Evolutionary conservation across 1,284 basidiomycete species (phyloP).

Genomic region (Exobasidium rhododendri): DNA sequence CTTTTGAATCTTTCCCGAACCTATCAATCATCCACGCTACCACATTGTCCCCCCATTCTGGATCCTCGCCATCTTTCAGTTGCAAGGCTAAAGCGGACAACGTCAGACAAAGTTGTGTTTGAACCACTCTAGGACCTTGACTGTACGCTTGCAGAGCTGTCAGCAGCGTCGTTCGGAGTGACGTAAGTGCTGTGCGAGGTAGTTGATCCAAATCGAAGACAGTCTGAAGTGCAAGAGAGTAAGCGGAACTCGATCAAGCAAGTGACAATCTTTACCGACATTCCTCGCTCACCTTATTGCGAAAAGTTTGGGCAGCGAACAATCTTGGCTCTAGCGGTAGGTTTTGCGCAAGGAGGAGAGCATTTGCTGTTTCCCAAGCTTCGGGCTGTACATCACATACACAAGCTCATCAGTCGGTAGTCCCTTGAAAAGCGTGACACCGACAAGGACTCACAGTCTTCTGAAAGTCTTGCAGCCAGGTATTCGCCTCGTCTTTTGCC

Average conservation of each 20-base stretch:
- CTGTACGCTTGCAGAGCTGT: conserved; percentile 65
- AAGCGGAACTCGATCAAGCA: too few species aligned
- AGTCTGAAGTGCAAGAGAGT: too few species aligned
- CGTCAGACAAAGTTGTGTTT: conserved; percentile 84
- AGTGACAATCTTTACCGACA: too few species aligned
- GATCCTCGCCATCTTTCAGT: conserved; percentile 72
- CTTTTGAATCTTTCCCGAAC: conserved; percentile 78
- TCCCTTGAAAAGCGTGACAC: neutral
- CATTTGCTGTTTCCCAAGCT: conserved; percentile 92
- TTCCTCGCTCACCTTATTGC: conserved; percentile 73
- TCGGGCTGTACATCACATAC: conserved; percentile 66
- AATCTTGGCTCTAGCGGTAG: conserved; percentile 77
- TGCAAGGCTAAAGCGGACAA: conserved; percentile 88
- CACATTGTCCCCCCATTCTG: conserved; percentile 59
- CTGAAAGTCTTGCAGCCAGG: conserved; percentile 56
- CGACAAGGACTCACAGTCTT: conserved; percentile 28
- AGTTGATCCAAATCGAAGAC: conserved; percentile 93
- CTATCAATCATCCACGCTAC: conserved; percentile 78
- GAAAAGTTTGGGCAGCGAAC: conserved; percentile 94
- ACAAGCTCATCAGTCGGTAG: conserved; percentile 68
- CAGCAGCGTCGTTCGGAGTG: conserved; percentile 81
- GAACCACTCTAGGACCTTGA: conserved; percentile 79
- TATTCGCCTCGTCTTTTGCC: conserved; percentile 66
- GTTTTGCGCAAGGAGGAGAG: conserved; percentile 76
- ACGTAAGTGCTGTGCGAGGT: conserved; percentile 67